phyloP scores from a whole-genome alignment of 1,284 basidiomycete species.

The Cryptococcus sp. region DNA sequence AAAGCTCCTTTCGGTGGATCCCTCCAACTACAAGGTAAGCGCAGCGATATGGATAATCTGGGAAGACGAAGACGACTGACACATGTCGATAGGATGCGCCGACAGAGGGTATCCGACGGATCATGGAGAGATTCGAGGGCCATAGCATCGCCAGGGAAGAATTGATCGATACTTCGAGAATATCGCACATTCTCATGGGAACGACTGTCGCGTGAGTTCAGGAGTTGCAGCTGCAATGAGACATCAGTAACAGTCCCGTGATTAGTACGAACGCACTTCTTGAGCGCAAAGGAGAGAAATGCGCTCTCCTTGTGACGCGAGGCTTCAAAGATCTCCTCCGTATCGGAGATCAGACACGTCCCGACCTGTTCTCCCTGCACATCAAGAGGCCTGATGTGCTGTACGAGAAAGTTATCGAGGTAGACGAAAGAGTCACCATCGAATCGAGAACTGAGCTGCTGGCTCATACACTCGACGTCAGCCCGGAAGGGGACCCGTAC shows the following conservation, averaged over 20 bases:
- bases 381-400: slow-evolving; percentile 68
- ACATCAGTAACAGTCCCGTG: slow-evolving; percentile 92
- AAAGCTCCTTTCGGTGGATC: slow-evolving; percentile 79
- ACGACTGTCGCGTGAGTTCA: slow-evolving; percentile 56
- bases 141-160: slow-evolving; percentile 64
- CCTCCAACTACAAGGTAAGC: slow-evolving; percentile 86
- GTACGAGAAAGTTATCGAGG: slow-evolving; percentile 55
- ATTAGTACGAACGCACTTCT: slow-evolving; percentile 93
- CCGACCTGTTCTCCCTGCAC: slow-evolving; percentile 78
- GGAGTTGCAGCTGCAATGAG: slow-evolving; percentile 52
- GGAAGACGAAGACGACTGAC: slow-evolving; percentile 1
- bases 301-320: slow-evolving; percentile 89
- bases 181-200: slow-evolving; percentile 45
- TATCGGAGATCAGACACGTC: slow-evolving; percentile 75
- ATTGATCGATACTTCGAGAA: slow-evolving; percentile 55
- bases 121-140: slow-evolving; percentile 74
- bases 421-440: slow-evolving; percentile 55
- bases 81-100: slow-evolving; percentile 67
- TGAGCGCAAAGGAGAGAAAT: slow-evolving; percentile 88
- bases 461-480: no score
- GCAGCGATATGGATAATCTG: slow-evolving; percentile 40
- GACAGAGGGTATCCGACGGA: slow-evolving; percentile 81
- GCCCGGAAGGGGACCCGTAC: no score
- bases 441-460: background rate
- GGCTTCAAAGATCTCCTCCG: slow-evolving; percentile 83